These are phyloP conservation scores for Aspergillus neoniger DNA, from an alignment of 2,329 filamentous ascomycete species.

Conservation along the genomic window DNA sequence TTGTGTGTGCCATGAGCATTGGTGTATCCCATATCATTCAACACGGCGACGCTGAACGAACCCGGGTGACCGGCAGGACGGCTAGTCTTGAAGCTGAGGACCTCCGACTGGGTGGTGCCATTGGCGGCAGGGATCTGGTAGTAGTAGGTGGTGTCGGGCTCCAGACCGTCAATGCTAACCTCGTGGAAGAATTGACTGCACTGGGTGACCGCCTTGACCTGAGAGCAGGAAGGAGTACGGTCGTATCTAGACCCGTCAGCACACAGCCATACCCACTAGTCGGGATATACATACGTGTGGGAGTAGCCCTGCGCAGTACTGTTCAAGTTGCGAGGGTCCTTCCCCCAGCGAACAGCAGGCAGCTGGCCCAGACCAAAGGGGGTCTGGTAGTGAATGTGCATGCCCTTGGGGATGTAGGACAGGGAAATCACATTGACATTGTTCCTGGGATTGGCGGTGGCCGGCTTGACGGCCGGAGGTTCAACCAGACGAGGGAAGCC, in stretches of 20 bases:
- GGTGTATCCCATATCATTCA: constrained; percentile 59
- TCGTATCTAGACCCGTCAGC: constrained; percentile 42
- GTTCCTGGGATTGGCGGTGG: constrained; percentile 48
- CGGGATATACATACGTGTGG: constrained; percentile 39
- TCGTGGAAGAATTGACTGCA: constrained; percentile 57
- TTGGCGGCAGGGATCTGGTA: constrained; percentile 54
- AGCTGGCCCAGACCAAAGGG: constrained; percentile 53
- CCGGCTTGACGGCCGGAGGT: constrained; percentile 52
- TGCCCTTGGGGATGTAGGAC: constrained; percentile 51
- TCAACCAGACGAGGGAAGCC: constrained; percentile 55
- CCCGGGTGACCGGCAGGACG: constrained; percentile 45
- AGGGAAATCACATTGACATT: constrained; percentile 57
- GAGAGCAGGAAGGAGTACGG: constrained; percentile 54
- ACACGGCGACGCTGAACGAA: constrained; percentile 49
- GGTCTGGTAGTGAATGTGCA: constrained; percentile 58
- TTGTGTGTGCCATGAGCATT: constrained; percentile 53
- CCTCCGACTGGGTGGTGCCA: constrained; percentile 51
- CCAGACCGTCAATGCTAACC: constrained; percentile 47
- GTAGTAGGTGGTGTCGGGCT: constrained; percentile 52
- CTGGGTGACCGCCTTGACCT: constrained; percentile 48
- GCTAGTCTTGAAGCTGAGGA: constrained; percentile 52
- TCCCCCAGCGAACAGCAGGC: constrained; percentile 51
- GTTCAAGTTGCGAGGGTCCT: constrained; percentile 33
- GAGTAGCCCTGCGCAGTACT: constrained; percentile 42
- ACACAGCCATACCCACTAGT: not conserved